Conservation (phyloP, 2,329 filamentous ascomycete genomes). For the Cladosporium sp. region DNA sequence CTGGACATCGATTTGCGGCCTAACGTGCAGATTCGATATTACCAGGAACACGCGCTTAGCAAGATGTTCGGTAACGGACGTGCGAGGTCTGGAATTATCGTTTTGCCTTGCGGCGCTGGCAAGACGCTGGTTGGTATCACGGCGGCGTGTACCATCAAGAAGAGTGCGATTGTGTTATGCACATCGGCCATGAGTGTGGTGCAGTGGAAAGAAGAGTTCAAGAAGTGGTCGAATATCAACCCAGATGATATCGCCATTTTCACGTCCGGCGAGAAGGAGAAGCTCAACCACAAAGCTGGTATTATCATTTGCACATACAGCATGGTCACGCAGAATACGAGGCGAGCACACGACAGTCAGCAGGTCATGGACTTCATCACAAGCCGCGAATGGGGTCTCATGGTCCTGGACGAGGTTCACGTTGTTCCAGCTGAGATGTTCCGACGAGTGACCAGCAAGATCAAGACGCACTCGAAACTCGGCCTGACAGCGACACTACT, state of each 20-base stretch:
- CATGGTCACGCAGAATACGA: conserved; percentile 91
- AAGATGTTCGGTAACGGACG: conserved; percentile 99
- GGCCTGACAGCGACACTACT: conserved; percentile 90
- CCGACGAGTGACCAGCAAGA: conserved; percentile 82
- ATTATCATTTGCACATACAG: conserved; percentile 97
- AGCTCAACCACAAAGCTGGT: conserved; percentile 81
- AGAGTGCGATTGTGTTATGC: conserved; percentile 89
- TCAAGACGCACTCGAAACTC: conserved; percentile 92
- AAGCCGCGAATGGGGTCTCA: conserved; percentile 87
- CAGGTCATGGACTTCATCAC: conserved; percentile 97
- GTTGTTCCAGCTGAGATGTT: conserved; percentile 97
- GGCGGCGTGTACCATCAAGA: conserved; percentile 94
- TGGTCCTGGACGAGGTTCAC: conserved; percentile 96
- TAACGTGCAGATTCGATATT: conserved; percentile 81
- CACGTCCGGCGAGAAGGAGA: conserved; percentile 84
- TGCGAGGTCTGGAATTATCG: conserved; percentile 95
- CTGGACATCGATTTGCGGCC: conserved; percentile 91
- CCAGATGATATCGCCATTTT: conserved; percentile 92
- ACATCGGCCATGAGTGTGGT: conserved; percentile 97
- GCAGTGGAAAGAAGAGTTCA: conserved; percentile 92
- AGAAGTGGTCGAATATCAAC: conserved; percentile 98
- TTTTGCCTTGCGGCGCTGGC: conserved; percentile 89
- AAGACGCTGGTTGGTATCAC: conserved; percentile 99
- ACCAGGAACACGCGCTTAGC: conserved; percentile 94
- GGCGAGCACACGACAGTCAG: conserved; percentile 83